A percentile compares a stretch with the other conserved stretches of the same genome.
Conservation (phyloP, 805 yeast genomes). For the Ogataea methanolica region DNA sequence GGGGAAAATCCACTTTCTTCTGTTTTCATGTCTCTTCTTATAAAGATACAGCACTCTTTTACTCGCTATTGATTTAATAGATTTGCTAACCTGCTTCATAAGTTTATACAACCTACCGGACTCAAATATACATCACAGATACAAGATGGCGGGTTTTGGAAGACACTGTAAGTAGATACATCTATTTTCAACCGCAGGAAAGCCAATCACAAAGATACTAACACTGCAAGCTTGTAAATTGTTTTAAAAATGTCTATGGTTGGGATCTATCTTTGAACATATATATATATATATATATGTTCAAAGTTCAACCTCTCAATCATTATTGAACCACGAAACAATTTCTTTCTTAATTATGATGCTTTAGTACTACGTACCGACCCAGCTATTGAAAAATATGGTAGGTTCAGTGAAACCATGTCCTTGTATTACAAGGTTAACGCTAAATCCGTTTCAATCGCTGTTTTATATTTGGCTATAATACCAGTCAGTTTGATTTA, state of each 20-base stretch:
- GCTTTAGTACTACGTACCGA: slow-evolving; percentile 27
- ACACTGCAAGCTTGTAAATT: too few species aligned
- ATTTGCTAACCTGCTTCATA: too few species aligned
- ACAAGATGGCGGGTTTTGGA: slow-evolving; percentile 29
- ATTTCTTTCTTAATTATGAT: neutral
- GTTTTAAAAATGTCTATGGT: too few species aligned
- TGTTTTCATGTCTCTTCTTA: neutral
- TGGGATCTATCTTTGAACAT: too few species aligned
- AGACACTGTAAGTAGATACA: slow-evolving; percentile 29
- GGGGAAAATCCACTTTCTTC: neutral
- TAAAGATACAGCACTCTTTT: too few species aligned
- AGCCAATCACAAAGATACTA: too few species aligned
- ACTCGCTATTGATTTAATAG: too few species aligned
- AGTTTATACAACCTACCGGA: too few species aligned
- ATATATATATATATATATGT: too few species aligned
- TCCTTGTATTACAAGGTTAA: slow-evolving; percentile 28
- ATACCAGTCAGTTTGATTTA: slow-evolving; percentile 30
- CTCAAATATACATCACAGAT: neutral
- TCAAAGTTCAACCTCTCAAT: too few species aligned
- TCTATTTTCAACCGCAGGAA: too few species aligned
- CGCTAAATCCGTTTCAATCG: slow-evolving; percentile 25
- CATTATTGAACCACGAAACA: neutral
- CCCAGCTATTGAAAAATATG: slow-evolving; percentile 27
- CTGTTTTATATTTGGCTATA: slow-evolving; percentile 26
- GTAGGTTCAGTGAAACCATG: slow-evolving; percentile 28